Evolutionary conservation across 768 basidiomycete genomes (phyloP).

Genomic region (Serpula lacrymans): DNA sequence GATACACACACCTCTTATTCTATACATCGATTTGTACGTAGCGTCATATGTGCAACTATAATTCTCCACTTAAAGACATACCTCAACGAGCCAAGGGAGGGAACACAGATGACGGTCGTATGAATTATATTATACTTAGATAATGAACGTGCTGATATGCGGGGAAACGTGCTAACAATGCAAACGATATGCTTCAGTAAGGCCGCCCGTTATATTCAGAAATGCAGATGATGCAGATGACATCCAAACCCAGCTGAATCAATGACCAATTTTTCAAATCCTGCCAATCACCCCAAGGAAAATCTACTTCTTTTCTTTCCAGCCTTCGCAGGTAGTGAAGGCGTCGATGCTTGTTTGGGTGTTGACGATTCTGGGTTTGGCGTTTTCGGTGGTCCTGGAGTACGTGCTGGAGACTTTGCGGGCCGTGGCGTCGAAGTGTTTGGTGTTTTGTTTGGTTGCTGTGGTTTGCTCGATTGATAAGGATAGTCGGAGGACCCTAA

Average conservation of each 20-base stretch:
- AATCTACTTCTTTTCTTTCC: conserved; percentile 31
- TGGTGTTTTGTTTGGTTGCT: conserved; percentile 8
- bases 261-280: conserved; percentile 9
- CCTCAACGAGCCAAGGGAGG: background rate
- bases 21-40: conserved; percentile 1
- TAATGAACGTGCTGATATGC: conserved; percentile 21
- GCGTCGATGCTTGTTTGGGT: conserved; percentile 10
- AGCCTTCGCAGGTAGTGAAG: conserved; percentile 16
- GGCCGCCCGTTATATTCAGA: background rate
- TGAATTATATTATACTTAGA: conserved; percentile 26
- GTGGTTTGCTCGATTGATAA: conserved; percentile 12
- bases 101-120: conserved; percentile 4
- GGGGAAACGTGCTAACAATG: conserved; percentile 21
- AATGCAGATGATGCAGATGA: too few relatives aligned
- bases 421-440: conserved; percentile 14
- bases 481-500: conserved; percentile 22
- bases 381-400: conserved; percentile 16
- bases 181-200: too few relatives aligned
- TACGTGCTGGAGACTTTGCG: conserved; percentile 9
- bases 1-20: background rate
- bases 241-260: conserved; percentile 9
- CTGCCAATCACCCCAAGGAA: conserved; percentile 27
- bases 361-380: conserved; percentile 6
- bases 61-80: background rate
- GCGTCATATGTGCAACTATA: background rate